Conservation (phyloP, 139 green algal species). For the Tetradesmus lagerheimii region DNA sequence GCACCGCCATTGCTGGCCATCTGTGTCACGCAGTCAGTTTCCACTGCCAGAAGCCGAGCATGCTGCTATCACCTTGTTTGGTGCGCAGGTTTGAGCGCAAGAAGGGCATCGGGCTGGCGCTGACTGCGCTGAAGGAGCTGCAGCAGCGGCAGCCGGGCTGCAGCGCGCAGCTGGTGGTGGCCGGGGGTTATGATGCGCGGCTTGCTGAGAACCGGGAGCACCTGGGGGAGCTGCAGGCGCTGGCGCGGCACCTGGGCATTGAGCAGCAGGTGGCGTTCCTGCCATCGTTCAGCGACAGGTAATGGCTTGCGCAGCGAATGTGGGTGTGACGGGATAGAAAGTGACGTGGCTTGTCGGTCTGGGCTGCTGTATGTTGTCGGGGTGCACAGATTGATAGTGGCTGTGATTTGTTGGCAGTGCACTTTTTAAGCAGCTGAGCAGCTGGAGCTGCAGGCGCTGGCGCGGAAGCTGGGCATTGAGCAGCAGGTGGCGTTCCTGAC, state of each 20-base stretch:
- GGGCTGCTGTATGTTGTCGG: too few relatives aligned
- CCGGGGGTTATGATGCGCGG: conserved; percentile 89
- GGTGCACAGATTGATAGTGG: too few relatives aligned
- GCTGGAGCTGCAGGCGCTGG: conserved; percentile 80
- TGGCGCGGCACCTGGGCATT: conserved; percentile 70
- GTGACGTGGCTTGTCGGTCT: too few relatives aligned
- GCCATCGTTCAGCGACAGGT: conserved; percentile 87
- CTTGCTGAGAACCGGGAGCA: conserved; percentile 93
- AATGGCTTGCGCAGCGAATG: too few relatives aligned
- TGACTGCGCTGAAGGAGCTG: conserved; percentile 80
- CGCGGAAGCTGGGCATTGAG: conserved; percentile 63
- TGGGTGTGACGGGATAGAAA: neutral
- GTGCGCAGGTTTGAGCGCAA: too few relatives aligned
- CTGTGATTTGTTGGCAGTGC: too few relatives aligned
- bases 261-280: conserved; percentile 83
- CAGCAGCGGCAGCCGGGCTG: conserved; percentile 11
- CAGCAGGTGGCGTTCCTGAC: conserved; percentile 85
- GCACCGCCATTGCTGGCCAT: too few relatives aligned
- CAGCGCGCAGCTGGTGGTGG: conserved; percentile 25
- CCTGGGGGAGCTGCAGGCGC: conserved; percentile 77
- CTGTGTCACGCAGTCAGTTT: too few relatives aligned
- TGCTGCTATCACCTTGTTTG: neutral
- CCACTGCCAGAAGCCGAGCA: too few relatives aligned
- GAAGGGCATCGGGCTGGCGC: conserved; percentile 92
- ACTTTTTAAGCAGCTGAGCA: too few relatives aligned